Percentiles rank a stretch among this genome's conserved stretches.
These are phyloP conservation scores for Monilinia aucupariae DNA, from an alignment of 2,329 filamentous ascomycete species.

Conservation along the genomic window DNA sequence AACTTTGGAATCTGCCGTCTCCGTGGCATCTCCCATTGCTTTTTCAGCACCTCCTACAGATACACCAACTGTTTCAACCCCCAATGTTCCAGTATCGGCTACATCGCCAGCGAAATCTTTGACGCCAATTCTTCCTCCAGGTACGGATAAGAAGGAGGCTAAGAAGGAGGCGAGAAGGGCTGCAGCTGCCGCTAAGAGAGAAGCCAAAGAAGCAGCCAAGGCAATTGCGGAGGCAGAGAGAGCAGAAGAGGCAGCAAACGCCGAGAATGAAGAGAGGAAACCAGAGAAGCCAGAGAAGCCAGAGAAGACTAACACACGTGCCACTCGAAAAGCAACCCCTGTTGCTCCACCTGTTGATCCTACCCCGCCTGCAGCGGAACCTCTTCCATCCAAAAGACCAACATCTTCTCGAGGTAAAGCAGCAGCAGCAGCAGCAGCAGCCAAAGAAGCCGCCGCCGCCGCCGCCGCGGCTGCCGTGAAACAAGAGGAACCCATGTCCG, in stretches of 20 bases:
- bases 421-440: slow-evolving; percentile 22
- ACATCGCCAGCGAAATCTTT: slow-evolving; percentile 33
- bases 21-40: slow-evolving; percentile 22
- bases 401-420: slow-evolving; percentile 35
- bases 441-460: slow-evolving; percentile 27
- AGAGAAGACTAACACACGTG: slow-evolving; percentile 11
- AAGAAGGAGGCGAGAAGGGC: slow-evolving; percentile 25
- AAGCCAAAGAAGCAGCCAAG: slow-evolving; percentile 8
- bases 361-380: slow-evolving; percentile 19
- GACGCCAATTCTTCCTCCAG: slow-evolving; percentile 35
- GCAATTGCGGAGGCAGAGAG: background rate
- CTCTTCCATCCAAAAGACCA: slow-evolving; percentile 29
- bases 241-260: background rate
- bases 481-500: slow-evolving; percentile 28
- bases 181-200: background rate
- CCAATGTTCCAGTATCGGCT: slow-evolving; percentile 14
- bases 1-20: slow-evolving; percentile 23
- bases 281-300: slow-evolving; percentile 7
- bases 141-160: slow-evolving; percentile 27
- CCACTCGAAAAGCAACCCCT: slow-evolving; percentile 12
- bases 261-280: background rate
- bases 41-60: slow-evolving; percentile 18
- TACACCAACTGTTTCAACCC: slow-evolving; percentile 17
- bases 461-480: slow-evolving; percentile 4
- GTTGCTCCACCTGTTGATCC: slow-evolving; percentile 21